These are phyloP conservation scores for Saccharum spontaneum DNA, from an alignment of 176 grass and related monocot species.

Conservation along the genomic window DNA sequence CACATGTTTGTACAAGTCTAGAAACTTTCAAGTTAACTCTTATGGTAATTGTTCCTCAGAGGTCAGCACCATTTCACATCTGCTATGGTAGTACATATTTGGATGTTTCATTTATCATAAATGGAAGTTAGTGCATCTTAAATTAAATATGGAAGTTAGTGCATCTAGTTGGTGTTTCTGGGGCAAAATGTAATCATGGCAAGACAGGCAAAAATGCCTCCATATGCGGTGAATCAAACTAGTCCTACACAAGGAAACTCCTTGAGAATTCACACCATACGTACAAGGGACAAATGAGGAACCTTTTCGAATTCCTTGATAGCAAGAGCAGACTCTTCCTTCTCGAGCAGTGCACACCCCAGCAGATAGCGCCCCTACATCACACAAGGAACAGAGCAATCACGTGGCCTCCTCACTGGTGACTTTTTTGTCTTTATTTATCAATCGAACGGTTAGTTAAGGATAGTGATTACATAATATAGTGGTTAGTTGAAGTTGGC, in stretches of 20 bases:
- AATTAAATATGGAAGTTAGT: background rate
- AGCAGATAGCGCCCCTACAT: constrained; percentile 69
- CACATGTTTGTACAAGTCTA: background rate
- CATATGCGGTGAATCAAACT: background rate
- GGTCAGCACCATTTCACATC: background rate
- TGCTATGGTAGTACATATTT: background rate
- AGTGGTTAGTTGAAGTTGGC: background rate
- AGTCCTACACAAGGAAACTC: background rate
- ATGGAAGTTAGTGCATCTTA: background rate
- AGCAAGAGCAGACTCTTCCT: constrained; percentile 44
- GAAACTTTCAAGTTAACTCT: background rate
- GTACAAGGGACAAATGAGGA: background rate
- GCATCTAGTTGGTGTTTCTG: background rate
- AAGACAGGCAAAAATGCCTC: background rate
- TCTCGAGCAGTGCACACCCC: constrained; percentile 70
- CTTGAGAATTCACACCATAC: background rate
- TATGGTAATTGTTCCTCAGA: background rate
- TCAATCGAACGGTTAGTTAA: background rate
- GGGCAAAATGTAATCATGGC: background rate
- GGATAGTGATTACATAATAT: background rate
- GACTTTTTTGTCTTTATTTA: background rate
- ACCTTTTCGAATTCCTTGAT: constrained; percentile 76
- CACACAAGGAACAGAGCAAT: background rate
- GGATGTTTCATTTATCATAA: background rate
- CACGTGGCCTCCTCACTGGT: too few species aligned